phyloP scores from a whole-genome alignment of 2,329 filamentous ascomycete genomes.

The Aureobasidium sp. region DNA sequence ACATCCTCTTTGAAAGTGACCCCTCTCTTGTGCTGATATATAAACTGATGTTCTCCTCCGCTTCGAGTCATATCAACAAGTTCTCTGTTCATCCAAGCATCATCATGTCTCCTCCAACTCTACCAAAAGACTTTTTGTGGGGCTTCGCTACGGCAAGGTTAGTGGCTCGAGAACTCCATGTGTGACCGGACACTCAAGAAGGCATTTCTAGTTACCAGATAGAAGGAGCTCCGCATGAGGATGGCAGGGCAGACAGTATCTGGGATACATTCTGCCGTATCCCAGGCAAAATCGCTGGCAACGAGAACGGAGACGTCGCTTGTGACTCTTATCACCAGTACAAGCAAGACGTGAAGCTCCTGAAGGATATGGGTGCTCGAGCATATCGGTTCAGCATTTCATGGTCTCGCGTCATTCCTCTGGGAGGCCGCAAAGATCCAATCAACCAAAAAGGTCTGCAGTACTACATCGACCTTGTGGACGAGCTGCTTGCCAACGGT shows the following conservation, averaged over 20 bases:
- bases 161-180: neutral
- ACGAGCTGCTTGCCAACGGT: constrained; percentile 65
- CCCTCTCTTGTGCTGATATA: neutral
- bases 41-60: neutral
- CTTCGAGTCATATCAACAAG: neutral
- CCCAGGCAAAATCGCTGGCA: constrained; percentile 74
- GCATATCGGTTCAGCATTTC: constrained; percentile 80
- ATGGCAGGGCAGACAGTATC: constrained; percentile 73
- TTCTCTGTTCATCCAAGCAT: neutral
- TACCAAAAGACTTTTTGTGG: constrained; percentile 25
- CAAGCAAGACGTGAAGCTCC: constrained; percentile 64
- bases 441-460: constrained; percentile 69
- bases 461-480: constrained; percentile 70
- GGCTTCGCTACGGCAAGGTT: constrained; percentile 63
- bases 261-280: constrained; percentile 84
- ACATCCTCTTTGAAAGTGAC: constrained; percentile 46
- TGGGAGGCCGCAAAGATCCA: constrained; percentile 67
- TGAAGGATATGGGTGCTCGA: constrained; percentile 64
- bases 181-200: neutral
- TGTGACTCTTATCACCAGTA: constrained; percentile 83
- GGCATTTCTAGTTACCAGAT: constrained; percentile 63
- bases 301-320: constrained; percentile 63
- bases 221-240: constrained; percentile 64
- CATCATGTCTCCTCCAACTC: constrained; percentile 13
- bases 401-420: constrained; percentile 74